Evolutionary conservation across 1,284 basidiomycete species (phyloP).

Genomic region (Cystobasidiaceae sp.): DNA sequence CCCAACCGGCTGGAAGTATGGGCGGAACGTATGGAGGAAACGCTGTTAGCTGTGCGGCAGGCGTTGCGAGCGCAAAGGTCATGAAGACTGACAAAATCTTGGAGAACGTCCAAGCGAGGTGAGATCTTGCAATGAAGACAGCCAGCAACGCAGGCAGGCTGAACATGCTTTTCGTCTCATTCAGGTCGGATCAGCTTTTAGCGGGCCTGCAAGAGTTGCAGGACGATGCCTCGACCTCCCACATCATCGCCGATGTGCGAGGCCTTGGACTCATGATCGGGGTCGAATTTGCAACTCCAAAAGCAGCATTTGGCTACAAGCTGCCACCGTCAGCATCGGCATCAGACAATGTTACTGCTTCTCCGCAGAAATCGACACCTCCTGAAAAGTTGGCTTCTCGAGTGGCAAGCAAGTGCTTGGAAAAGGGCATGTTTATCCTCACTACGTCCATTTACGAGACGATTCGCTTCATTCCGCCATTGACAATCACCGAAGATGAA

Average conservation of each 20-base stretch:
- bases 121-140: slow-evolving; percentile 34
- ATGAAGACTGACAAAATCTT: slow-evolving; percentile 71
- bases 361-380: not conserved
- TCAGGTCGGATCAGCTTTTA: slow-evolving; percentile 72
- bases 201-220: slow-evolving; percentile 56
- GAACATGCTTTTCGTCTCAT: not conserved
- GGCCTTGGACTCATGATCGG: slow-evolving; percentile 50
- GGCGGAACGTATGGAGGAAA: slow-evolving; percentile 82
- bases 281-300: slow-evolving; percentile 44
- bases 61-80: slow-evolving; percentile 68
- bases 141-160: not conserved
- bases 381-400: slow-evolving; percentile 45
- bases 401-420: slow-evolving; percentile 70
- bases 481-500: slow-evolving; percentile 61
- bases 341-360: slow-evolving; percentile 28
- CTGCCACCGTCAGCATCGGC: slow-evolving; percentile 7
- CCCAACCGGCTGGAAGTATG: slow-evolving; percentile 55
- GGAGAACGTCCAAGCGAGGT: slow-evolving; percentile 70
- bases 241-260: slow-evolving; percentile 50
- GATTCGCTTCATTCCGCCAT: slow-evolving; percentile 69
- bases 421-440: slow-evolving; percentile 30
- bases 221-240: slow-evolving; percentile 34
- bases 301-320: slow-evolving; percentile 34
- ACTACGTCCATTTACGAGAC: slow-evolving; percentile 40
- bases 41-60: slow-evolving; percentile 81